phyloP scores from a whole-genome alignment of 306 rosid species.

The Boehmeria nivea region DNA sequence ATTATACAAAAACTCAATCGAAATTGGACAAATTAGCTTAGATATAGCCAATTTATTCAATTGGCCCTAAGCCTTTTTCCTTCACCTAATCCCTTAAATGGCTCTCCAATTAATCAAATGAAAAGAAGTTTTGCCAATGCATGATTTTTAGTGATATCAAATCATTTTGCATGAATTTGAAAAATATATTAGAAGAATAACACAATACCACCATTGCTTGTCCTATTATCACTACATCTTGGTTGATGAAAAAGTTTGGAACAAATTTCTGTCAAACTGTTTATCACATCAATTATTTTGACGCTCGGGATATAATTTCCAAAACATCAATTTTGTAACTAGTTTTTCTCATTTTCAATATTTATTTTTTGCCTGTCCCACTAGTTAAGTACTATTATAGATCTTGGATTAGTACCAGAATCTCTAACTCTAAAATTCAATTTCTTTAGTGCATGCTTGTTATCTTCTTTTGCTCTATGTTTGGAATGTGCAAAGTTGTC shows the following conservation, averaged over 20 bases:
- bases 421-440: not conserved
- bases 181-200: constrained; percentile 1
- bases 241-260: not conserved
- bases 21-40: constrained; percentile 55
- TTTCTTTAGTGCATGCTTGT: not conserved
- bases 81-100: constrained; percentile 34
- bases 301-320: not conserved
- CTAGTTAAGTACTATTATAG: too few species aligned
- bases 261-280: not conserved
- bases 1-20: not conserved
- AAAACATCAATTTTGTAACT: too few species aligned
- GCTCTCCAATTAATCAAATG: constrained; percentile 11
- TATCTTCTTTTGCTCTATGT: not conserved
- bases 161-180: constrained; percentile 10
- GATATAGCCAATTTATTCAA: constrained; percentile 32
- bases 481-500: not conserved
- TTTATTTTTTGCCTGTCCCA: too few species aligned
- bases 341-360: too few species aligned
- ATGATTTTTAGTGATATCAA: not conserved
- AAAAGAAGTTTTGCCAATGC: constrained; percentile 17
- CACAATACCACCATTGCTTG: not conserved
- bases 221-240: constrained; percentile 1
- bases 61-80: constrained; percentile 11
- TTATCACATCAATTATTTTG: not conserved
- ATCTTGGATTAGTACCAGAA: too few species aligned